Percentiles rank a stretch among this genome's conserved stretches.
These are phyloP conservation scores for Corymbia calophylla DNA, from an alignment of 441 rosid species.

Conservation along the genomic window DNA sequence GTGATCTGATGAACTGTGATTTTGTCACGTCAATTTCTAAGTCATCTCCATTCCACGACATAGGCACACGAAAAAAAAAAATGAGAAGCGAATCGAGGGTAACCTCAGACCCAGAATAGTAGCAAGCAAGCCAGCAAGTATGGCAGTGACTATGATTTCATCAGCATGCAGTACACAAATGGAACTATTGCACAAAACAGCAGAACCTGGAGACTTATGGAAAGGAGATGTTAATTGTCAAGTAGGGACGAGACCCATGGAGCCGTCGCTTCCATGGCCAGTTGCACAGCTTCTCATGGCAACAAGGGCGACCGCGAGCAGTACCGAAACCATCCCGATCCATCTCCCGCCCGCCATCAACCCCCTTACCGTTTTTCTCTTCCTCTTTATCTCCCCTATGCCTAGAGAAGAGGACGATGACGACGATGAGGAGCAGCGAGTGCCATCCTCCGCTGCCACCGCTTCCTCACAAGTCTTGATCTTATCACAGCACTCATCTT, in stretches of 20 bases:
- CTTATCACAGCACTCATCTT: not conserved
- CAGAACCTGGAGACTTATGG: not conserved
- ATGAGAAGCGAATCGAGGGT: not conserved
- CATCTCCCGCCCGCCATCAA: not conserved
- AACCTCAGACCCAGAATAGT: not conserved
- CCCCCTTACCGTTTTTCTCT: not conserved
- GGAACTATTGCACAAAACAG: constrained; percentile 30
- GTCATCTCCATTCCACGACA: not conserved
- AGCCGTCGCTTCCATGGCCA: not conserved
- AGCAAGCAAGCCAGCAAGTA: not conserved
- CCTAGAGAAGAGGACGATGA: constrained; percentile 2
- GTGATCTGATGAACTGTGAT: not conserved
- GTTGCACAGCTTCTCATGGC: constrained; percentile 1
- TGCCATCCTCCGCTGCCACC: not conserved
- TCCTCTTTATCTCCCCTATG: not conserved
- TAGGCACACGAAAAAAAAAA: not conserved
- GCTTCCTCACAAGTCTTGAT: not conserved
- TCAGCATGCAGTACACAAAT: constrained; percentile 50
- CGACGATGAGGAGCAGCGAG: not conserved
- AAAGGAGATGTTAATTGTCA: constrained; percentile 5
- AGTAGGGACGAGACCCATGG: constrained; percentile 30
- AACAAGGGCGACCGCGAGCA: constrained; percentile 5
- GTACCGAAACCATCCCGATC: constrained; percentile 3
- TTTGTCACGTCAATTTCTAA: not conserved
- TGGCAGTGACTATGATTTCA: not conserved